Base-by-base conservation (phyloP, 345 rosid species). In the Trapa bicornis region DNA sequence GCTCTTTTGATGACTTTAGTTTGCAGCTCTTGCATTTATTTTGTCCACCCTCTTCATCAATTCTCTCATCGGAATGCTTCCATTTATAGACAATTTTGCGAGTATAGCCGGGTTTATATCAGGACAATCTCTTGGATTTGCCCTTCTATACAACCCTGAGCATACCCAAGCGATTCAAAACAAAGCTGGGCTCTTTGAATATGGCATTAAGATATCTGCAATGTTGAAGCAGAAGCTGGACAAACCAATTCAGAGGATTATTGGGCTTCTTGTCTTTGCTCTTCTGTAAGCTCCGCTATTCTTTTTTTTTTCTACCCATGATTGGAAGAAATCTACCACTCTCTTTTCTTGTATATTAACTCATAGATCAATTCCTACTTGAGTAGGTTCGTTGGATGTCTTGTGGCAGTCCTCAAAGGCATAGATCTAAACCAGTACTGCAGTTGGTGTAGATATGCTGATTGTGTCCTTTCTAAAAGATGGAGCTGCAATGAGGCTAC, bases 401-500 rank as follows among this genome's bases (percentile, higher is more conserved):
- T 88, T 33, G 75, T 76, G 54, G 78, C 83, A 39, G 79, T 74
- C 9, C 71, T 75, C 65, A 66, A 43, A 73, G 91, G 92, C 41
- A 61, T 83, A 68, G 78, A 89, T 69, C 45, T 85, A n/a, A 81
- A 83, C 82, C 79, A 72, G 45, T 65, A 86, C 48, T 93, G 97
- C 78, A 68, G 76, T 15, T 84, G 91, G 94, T 89, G 97, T 72
- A 70, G 78, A 70, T 88, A 81, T 69, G 35, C 84, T 33, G 87
- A 89, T 64, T 89, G 97, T 76, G 63, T 88, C 53, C 92, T 93
- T 57, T 80, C 80, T 37, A 75, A 67, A 47, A 78, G 78, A 66
- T 88, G 97, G 98, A 86, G 84, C 76, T 93, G 97, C 84, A 82
- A 83, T 42, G 86, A 82, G 73, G 66, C 77, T 66, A 80, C 86